phyloP scores from a whole-genome alignment of 2,329 filamentous ascomycete genomes.

The Xylaria sp. region DNA sequence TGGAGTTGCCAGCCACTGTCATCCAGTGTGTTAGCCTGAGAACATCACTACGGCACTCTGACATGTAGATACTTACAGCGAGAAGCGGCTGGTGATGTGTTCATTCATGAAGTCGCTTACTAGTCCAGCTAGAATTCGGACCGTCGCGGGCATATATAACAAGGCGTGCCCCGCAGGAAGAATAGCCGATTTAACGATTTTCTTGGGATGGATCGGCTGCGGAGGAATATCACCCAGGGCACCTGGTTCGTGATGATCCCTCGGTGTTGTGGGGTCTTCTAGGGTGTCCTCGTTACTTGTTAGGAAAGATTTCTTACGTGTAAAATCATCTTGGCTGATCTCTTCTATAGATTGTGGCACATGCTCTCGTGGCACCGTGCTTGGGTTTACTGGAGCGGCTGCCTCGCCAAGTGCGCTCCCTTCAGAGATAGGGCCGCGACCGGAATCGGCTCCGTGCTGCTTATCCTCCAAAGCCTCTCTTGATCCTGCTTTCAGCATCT shows the following conservation, averaged over 20 bases:
- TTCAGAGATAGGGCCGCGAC: constrained; percentile 29
- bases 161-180: constrained; percentile 85
- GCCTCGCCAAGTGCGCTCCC: constrained; percentile 58
- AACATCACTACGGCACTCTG: neutral
- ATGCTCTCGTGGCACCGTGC: constrained; percentile 47
- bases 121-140: constrained; percentile 80
- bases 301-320: constrained; percentile 42
- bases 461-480: constrained; percentile 7
- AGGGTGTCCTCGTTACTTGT: constrained; percentile 44
- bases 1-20: constrained; percentile 84
- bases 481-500: constrained; percentile 48
- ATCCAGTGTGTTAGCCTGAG: constrained; percentile 15
- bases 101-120: constrained; percentile 83
- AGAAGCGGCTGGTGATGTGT: constrained; percentile 80
- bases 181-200: constrained; percentile 73
- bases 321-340: constrained; percentile 55
- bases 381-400: constrained; percentile 60
- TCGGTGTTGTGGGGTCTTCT: constrained; percentile 60
- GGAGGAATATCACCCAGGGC: constrained; percentile 56
- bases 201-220: constrained; percentile 60
- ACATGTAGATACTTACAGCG: constrained; percentile 57
- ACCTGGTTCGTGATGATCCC: constrained; percentile 55
- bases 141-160: constrained; percentile 80
- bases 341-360: constrained; percentile 54
- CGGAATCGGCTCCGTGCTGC: constrained; percentile 18